These are phyloP conservation scores for Lentithecium fluviatile DNA, from an alignment of 495 filamentous ascomycete genomes.

Conservation along the genomic window DNA sequence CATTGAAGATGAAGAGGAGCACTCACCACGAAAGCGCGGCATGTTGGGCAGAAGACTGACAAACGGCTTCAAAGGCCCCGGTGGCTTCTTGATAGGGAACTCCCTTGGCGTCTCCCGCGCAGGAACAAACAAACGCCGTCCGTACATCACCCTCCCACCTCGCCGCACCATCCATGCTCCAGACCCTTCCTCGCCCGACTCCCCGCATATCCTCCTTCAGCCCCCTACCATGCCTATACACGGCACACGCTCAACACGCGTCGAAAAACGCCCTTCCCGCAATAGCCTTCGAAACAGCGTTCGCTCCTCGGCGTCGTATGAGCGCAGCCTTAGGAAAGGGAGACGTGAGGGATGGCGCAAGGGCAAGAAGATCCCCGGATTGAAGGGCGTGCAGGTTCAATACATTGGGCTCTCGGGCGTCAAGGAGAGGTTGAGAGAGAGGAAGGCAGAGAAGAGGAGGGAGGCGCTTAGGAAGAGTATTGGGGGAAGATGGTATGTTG, in stretches of 20 bases:
- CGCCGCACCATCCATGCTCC: conserved; percentile 3
- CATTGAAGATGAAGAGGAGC: conserved; percentile 25
- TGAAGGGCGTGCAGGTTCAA: conserved; percentile 51
- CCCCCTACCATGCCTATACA: conserved; percentile 17
- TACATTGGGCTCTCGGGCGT: conserved; percentile 55
- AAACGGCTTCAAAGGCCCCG: conserved; percentile 32
- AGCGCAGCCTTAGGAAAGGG: conserved; percentile 29
- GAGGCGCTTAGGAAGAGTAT: conserved; percentile 69
- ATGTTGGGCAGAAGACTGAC: conserved; percentile 33
- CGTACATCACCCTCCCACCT: conserved; percentile 54
- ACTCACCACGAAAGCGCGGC: conserved; percentile 3
- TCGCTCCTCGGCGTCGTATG: conserved; percentile 38
- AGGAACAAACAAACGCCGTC: conserved; percentile 49
- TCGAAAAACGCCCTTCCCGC: conserved; percentile 13
- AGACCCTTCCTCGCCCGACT: conserved; percentile 13
- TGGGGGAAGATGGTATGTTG: conserved; percentile 41
- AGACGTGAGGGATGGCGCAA: conserved; percentile 24
- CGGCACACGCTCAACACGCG: conserved; percentile 2
- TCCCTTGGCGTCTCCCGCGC: conserved; percentile 50
- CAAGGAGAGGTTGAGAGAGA: conserved; percentile 54
- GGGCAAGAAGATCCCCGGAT: conserved; percentile 46
- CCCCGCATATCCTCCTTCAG: conserved; percentile 27
- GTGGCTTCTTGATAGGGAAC: conserved; percentile 49
- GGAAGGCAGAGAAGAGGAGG: conserved; percentile 63
- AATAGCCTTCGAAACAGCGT: conserved; percentile 6